Percentiles rank a stretch among this genome's conserved stretches.
These are phyloP conservation scores for Tanacetum coccineum DNA, from an alignment of 129 eudicot genomes.

Conservation along the genomic window DNA sequence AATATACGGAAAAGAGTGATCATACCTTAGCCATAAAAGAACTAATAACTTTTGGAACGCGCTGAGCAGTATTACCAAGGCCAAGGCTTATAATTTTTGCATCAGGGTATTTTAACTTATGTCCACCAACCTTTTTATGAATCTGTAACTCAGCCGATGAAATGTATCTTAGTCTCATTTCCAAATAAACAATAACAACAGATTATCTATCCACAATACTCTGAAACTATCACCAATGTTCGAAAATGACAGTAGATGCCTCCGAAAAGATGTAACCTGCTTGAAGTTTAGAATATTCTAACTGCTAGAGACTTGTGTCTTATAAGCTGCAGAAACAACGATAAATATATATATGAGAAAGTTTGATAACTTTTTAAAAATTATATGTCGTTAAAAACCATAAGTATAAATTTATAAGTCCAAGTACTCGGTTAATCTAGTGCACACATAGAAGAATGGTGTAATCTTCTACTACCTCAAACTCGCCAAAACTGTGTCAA, in stretches of 20 bases:
- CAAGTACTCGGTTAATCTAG: too few species aligned
- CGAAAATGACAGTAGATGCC: slow-evolving; percentile 34
- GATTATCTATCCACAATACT: too few species aligned
- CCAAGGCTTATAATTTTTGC: slow-evolving; percentile 94
- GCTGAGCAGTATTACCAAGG: slow-evolving; percentile 91
- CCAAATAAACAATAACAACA: not conserved
- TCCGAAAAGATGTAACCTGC: slow-evolving; percentile 94
- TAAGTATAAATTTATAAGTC: too few species aligned
- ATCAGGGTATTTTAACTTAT: slow-evolving; percentile 73
- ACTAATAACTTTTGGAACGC: slow-evolving; percentile 87
- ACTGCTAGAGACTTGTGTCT: slow-evolving; percentile 75
- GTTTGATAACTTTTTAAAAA: too few species aligned
- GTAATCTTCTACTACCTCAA: too few species aligned
- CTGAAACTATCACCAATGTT: too few species aligned
- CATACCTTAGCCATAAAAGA: slow-evolving; percentile 88
- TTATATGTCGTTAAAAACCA: too few species aligned
- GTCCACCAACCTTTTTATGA: slow-evolving; percentile 69
- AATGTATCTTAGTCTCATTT: not conserved
- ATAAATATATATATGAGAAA: not conserved
- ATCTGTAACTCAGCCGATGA: slow-evolving; percentile 39
- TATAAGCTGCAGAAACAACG: slow-evolving; percentile 46
- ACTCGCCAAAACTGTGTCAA: too few species aligned
- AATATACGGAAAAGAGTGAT: not conserved
- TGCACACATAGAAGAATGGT: too few species aligned
- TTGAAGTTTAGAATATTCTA: slow-evolving; percentile 72